phyloP scores from a whole-genome alignment of 2,329 filamentous ascomycete species.

The Fusarium sp. region DNA sequence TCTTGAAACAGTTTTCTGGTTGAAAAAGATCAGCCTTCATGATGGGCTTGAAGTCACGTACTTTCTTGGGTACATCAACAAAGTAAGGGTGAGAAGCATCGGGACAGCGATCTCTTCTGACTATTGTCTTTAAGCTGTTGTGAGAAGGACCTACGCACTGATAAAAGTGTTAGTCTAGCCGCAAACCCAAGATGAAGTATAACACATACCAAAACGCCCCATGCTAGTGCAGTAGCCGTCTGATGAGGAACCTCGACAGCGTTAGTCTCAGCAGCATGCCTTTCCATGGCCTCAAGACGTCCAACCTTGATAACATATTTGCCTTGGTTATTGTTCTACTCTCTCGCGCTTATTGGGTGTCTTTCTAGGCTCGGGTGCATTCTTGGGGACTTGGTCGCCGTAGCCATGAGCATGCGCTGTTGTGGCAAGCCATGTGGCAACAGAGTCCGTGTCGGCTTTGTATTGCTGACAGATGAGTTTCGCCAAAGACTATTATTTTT shows the following conservation, averaged over 20 bases:
- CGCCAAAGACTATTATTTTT: not conserved
- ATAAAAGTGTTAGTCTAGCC: not conserved
- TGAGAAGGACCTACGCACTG: constrained; percentile 32
- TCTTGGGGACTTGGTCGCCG: not conserved
- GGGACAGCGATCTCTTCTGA: not conserved
- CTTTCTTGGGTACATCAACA: constrained; percentile 40
- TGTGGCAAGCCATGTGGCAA: constrained; percentile 32
- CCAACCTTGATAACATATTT: constrained; percentile 27
- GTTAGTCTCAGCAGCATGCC: constrained; percentile 21
- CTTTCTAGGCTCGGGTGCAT: not conserved
- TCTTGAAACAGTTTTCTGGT: not conserved
- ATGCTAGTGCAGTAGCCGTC: too few relatives aligned
- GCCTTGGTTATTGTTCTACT: not conserved
- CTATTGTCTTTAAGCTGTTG: constrained; percentile 11
- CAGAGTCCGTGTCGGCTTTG: constrained; percentile 40
- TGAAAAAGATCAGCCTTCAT: constrained; percentile 19
- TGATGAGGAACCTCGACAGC: constrained; percentile 21
- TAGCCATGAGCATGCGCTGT: constrained; percentile 39
- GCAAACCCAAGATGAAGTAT: too few relatives aligned
- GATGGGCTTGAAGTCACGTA: constrained; percentile 28
- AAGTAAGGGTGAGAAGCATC: constrained; percentile 34
- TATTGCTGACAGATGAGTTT: constrained; percentile 33
- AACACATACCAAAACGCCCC: too few relatives aligned
- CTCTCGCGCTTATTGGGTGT: constrained; percentile 7
- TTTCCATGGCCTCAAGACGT: constrained; percentile 40